phyloP scores from a whole-genome alignment of 345 rosid genomes.

The Pelargonium nanum region DNA sequence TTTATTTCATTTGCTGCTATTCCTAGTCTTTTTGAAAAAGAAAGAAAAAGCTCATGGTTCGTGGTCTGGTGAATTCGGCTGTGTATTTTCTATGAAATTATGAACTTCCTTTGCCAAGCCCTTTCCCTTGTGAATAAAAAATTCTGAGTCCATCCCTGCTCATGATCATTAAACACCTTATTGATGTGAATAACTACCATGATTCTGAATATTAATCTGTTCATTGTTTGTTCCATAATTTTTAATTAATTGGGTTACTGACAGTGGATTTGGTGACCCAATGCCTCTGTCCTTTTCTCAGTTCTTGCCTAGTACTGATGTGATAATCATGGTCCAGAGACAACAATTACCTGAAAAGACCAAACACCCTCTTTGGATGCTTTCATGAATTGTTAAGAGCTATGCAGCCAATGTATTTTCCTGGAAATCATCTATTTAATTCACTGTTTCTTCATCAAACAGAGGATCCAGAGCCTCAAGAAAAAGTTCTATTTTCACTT shows the following conservation, averaged over 20 bases:
- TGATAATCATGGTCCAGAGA: background rate
- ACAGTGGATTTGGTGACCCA: background rate
- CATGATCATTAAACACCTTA: background rate
- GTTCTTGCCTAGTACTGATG: background rate
- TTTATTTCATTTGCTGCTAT: background rate
- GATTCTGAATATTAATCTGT: background rate
- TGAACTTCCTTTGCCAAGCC: no score
- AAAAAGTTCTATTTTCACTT: conserved; percentile 91
- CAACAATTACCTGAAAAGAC: background rate
- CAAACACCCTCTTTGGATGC: no score
- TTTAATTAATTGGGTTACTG: background rate
- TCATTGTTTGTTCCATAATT: no score
- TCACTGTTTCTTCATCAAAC: conserved; percentile 14
- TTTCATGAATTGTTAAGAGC: background rate
- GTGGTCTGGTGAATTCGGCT: no score
- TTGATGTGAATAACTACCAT: background rate
- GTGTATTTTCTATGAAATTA: no score
- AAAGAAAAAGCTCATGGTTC: no score
- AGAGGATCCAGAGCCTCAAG: conserved; percentile 79
- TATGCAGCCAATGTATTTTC: background rate
- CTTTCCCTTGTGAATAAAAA: no score
- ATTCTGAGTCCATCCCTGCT: background rate
- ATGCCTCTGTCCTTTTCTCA: background rate
- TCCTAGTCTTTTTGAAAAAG: no score
- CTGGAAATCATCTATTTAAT: conserved; percentile 15